Evolutionary conservation across 2,329 filamentous ascomycete species (phyloP).

Genomic region (Penicillium sp.): DNA sequence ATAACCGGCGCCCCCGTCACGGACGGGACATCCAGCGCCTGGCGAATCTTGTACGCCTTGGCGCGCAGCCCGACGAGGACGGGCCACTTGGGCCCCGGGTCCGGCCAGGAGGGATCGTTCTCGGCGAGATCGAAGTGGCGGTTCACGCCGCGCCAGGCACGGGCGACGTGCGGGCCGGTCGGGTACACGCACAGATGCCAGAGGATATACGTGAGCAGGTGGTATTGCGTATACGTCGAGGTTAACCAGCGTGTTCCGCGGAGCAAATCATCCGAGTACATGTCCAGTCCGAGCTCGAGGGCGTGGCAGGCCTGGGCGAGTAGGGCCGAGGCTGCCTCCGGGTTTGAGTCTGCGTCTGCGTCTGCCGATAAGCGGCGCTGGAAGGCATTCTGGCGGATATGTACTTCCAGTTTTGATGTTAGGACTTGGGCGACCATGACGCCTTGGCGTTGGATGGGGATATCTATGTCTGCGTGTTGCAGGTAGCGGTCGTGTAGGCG

Average conservation of each 20-base stretch:
- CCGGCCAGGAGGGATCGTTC: constrained; percentile 20
- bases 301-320: constrained; percentile 37
- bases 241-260: constrained; percentile 41
- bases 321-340: constrained; percentile 34
- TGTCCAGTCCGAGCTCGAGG: constrained; percentile 34
- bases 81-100: constrained; percentile 27
- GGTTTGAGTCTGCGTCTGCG: constrained; percentile 10
- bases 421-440: constrained; percentile 32
- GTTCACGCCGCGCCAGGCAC: constrained; percentile 35
- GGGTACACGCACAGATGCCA: constrained; percentile 49
- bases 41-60: constrained; percentile 19
- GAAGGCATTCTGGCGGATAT: constrained; percentile 31
- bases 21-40: constrained; percentile 2
- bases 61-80: constrained; percentile 20
- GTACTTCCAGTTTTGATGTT: constrained; percentile 39
- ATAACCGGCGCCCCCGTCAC: neutral
- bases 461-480: constrained; percentile 54
- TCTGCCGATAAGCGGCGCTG: constrained; percentile 9
- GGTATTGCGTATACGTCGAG: constrained; percentile 47
- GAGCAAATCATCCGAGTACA: constrained; percentile 42
- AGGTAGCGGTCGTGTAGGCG: constrained; percentile 53
- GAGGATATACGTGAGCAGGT: constrained; percentile 48
- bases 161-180: constrained; percentile 25
- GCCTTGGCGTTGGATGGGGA: constrained; percentile 47
- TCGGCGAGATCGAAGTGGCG: constrained; percentile 19